A percentile compares a stretch with the other conserved stretches of the same genome.
Evolutionary conservation across 129 eudicot species (phyloP).

Genomic region (Apium graveolens): DNA sequence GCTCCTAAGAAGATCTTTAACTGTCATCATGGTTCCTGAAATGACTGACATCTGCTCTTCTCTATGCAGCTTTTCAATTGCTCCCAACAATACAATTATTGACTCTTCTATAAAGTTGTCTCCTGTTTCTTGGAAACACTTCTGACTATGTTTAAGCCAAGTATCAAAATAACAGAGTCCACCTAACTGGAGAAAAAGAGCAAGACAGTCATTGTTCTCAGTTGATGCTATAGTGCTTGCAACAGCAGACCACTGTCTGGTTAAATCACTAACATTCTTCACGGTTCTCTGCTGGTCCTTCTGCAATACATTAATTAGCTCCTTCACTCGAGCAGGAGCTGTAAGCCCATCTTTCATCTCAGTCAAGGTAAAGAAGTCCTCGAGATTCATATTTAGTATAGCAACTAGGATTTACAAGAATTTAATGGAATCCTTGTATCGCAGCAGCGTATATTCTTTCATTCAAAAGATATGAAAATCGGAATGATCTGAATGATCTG

Average conservation of each 20-base stretch:
- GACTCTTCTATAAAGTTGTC: slow-evolving; percentile 40
- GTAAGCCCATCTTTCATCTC: slow-evolving; percentile 80
- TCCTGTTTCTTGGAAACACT: slow-evolving; percentile 17
- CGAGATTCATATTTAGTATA: slow-evolving; percentile 46
- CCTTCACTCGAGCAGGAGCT: slow-evolving; percentile 51
- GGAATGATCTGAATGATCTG: neutral
- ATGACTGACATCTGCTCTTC: slow-evolving; percentile 28
- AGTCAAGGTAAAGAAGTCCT: slow-evolving; percentile 57
- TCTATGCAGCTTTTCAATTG: slow-evolving; percentile 46
- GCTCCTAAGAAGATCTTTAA: slow-evolving; percentile 37
- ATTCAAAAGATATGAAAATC: slow-evolving; percentile 12
- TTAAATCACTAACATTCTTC: slow-evolving; percentile 37
- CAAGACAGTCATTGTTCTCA: slow-evolving; percentile 57
- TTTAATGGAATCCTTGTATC: slow-evolving; percentile 14
- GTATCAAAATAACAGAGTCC: slow-evolving; percentile 42
- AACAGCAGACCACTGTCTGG: slow-evolving; percentile 56
- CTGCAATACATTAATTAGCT: slow-evolving; percentile 46
- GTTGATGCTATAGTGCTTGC: slow-evolving; percentile 59
- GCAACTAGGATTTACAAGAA: slow-evolving; percentile 21
- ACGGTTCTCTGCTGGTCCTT: slow-evolving; percentile 30
- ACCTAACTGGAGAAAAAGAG: slow-evolving; percentile 52
- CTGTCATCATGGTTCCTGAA: slow-evolving; percentile 42
- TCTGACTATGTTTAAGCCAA: slow-evolving; percentile 65
- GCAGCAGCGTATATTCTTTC: slow-evolving; percentile 13
- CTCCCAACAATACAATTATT: slow-evolving; percentile 34